These are phyloP conservation scores for Hypomyces perniciosus DNA, from an alignment of 2,329 filamentous ascomycete genomes.

Conservation along the genomic window DNA sequence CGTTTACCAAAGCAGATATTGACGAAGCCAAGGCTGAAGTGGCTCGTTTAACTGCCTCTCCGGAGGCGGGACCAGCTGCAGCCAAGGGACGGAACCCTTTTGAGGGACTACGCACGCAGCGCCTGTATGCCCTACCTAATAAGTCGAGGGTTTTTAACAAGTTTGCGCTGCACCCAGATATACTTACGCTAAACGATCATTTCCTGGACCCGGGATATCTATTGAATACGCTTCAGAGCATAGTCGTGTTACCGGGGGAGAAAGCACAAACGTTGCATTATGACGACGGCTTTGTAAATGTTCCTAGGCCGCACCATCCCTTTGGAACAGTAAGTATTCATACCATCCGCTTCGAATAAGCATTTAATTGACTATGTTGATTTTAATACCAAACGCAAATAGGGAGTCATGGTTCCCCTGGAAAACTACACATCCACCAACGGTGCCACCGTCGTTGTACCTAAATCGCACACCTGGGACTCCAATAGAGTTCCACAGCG, in stretches of 20 bases:
- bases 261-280: slow-evolving; percentile 31
- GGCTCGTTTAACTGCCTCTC: slow-evolving; percentile 17
- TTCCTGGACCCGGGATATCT: slow-evolving; percentile 34
- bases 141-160: slow-evolving; percentile 34
- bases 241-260: slow-evolving; percentile 34
- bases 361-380: neutral
- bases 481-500: slow-evolving; percentile 17
- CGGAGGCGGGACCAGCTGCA: slow-evolving; percentile 21
- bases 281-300: slow-evolving; percentile 24
- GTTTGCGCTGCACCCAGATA: slow-evolving; percentile 27
- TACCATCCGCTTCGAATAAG: neutral
- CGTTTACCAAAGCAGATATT: slow-evolving; percentile 26
- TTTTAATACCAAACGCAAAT: neutral
- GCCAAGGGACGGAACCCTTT: slow-evolving; percentile 29
- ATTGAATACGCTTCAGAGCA: slow-evolving; percentile 30
- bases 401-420: slow-evolving; percentile 26
- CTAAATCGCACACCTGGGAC: slow-evolving; percentile 30
- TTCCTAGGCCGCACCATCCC: slow-evolving; percentile 29
- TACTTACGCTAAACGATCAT: slow-evolving; percentile 33
- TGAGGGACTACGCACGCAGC: slow-evolving; percentile 31
- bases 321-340: slow-evolving; percentile 23
- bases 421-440: slow-evolving; percentile 28
- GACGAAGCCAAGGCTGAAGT: slow-evolving; percentile 18
- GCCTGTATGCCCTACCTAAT: slow-evolving; percentile 33
- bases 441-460: slow-evolving; percentile 31